Conservation (phyloP, 345 rosid species). For the Gossypium rotundifolium region DNA sequence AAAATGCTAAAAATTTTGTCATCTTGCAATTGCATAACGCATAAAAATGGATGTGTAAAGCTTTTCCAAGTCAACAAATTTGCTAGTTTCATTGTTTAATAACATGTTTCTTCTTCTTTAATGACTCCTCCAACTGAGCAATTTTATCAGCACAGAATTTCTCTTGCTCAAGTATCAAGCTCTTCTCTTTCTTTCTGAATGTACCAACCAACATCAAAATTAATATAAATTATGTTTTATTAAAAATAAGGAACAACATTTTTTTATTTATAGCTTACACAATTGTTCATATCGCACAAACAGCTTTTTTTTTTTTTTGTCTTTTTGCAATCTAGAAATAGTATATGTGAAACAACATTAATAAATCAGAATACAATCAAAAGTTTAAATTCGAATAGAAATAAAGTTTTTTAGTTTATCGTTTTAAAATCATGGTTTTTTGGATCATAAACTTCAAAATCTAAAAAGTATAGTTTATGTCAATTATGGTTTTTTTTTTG, state of each 20-base stretch:
- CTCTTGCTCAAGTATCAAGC: slow-evolving; percentile 55
- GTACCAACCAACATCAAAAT: slow-evolving; percentile 20
- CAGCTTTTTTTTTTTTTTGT: slow-evolving; percentile 74
- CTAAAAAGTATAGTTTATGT: no score
- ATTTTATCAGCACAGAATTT: slow-evolving; percentile 53
- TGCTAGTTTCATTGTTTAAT: neutral
- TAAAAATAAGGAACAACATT: slow-evolving; percentile 1
- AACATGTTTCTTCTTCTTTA: slow-evolving; percentile 67
- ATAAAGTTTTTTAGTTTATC: neutral
- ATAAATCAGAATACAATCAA: neutral
- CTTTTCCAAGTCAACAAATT: no score
- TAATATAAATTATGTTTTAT: slow-evolving; percentile 8
- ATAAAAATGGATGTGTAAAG: neutral
- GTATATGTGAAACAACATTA: slow-evolving; percentile 37
- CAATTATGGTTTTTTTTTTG: slow-evolving; percentile 31
- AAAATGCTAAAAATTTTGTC: slow-evolving; percentile 65
- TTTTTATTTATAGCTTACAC: slow-evolving; percentile 37
- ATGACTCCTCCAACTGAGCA: slow-evolving; percentile 51
- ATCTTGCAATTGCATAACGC: slow-evolving; percentile 32
- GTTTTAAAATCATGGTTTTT: neutral
- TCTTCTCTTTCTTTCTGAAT: slow-evolving; percentile 69
- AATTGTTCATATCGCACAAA: slow-evolving; percentile 64
- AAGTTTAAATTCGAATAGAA: neutral
- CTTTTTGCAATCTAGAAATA: slow-evolving; percentile 60
- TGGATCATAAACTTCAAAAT: no score